These are phyloP conservation scores for Plectranthus barbatus DNA, from an alignment of 257 asterid species.

Conservation along the genomic window DNA sequence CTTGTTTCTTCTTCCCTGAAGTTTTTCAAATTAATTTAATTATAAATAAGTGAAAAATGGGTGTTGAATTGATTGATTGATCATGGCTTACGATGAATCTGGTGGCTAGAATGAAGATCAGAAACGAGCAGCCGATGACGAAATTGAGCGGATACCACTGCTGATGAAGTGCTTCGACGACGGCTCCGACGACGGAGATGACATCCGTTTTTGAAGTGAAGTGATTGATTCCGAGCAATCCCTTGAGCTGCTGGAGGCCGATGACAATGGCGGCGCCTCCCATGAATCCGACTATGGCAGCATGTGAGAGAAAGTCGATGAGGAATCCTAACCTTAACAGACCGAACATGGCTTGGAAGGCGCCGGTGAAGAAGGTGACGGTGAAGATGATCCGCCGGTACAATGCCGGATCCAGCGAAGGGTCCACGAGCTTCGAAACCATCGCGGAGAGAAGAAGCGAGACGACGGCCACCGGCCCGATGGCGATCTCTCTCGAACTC, in stretches of 20 bases:
- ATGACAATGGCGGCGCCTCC: conserved; percentile 83
- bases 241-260: conserved; percentile 76
- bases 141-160: conserved; percentile 79
- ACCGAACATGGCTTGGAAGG: conserved; percentile 40
- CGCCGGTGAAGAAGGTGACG: conserved; percentile 50
- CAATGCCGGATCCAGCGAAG: conserved; percentile 25
- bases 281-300: conserved; percentile 85
- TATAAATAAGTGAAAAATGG: background rate
- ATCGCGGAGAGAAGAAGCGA: conserved; percentile 44
- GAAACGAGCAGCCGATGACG: conserved; percentile 67
- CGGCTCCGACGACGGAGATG: conserved; percentile 46
- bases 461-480: conserved; percentile 55
- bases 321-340: conserved; percentile 61
- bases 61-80: too few species aligned
- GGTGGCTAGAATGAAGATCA: conserved; percentile 59
- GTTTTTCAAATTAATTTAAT: background rate
- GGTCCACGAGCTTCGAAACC: conserved; percentile 36
- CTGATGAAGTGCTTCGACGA: conserved; percentile 37
- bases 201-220: conserved; percentile 64
- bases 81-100: conserved; percentile 51
- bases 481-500: conserved; percentile 55
- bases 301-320: conserved; percentile 78
- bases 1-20: conserved; percentile 26
- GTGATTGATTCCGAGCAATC: conserved; percentile 54
- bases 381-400: conserved; percentile 37